Base-by-base conservation (phyloP, 176 grass and related monocot genomes). In the Raddia guianensis region DNA sequence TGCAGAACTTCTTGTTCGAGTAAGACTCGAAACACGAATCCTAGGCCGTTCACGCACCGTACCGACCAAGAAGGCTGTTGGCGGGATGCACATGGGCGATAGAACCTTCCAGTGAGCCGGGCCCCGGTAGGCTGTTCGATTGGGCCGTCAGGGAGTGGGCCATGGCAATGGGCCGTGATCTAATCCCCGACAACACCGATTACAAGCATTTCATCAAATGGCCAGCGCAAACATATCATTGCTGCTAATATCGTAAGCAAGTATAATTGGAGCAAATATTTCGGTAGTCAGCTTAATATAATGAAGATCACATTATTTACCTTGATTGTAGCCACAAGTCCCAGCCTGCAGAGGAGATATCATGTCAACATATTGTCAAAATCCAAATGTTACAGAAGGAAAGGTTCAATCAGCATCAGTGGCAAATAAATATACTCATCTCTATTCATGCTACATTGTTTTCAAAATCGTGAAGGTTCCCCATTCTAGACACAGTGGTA, bases 261-360 rank as follows among this genome's bases (percentile, higher is more conserved):
- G 59, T 47, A 47, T 2, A 64, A 42, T 1, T 32, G 47, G 50
- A 32, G 7, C 0, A 77, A 63, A 57, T 8, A 59, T 48, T 46
- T 7, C 1, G 14, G 9, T 32, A 18, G 21, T n/a, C 49, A 13
- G 13, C 15, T 68, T 12, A 75, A 75, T 11, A 54, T 76, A 68
- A 78, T 56, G 65, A 55, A 40, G 19, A 20, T 63, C 9, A 71
- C 18, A 68, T 60, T 70, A 14, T 67, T 58, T 91, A 97, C 93
- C 93, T 97, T 97, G 52, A 97, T 97, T 61, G 91, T 93, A 50
- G 88, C 89, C 78, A 93, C 91, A 73, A 97, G 93, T 45, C 91
- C 83, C 86, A 97, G 72, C 90, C 93, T 97, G 91, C 49, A 83
- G 20, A 79, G 72, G 16, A 59, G 27, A 91, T 49, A 75, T 33